Percentiles rank a stretch among this genome's conserved stretches.
Evolutionary conservation across 805 yeast genomes (phyloP).

Genomic region (Huiozyma sinensis): DNA sequence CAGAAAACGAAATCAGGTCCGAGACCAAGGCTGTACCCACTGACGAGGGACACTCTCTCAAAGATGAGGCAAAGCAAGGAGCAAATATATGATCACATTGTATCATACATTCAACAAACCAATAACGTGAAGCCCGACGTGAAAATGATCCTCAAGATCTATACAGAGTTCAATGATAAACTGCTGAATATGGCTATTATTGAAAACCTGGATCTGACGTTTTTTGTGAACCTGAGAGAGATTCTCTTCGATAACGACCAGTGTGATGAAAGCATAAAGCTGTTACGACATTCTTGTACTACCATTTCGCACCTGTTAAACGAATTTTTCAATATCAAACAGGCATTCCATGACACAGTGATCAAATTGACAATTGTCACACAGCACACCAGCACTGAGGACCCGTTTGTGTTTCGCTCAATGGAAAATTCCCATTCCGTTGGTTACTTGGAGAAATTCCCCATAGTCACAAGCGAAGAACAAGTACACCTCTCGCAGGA

Average conservation of each 20-base stretch:
- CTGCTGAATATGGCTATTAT: slow-evolving; percentile 18
- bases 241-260: slow-evolving; percentile 8
- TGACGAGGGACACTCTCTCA: slow-evolving; percentile 14
- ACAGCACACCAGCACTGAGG: slow-evolving; percentile 58
- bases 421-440: slow-evolving; percentile 41
- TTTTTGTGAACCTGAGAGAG: slow-evolving; percentile 20
- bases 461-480: not conserved
- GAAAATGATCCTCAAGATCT: slow-evolving; percentile 19
- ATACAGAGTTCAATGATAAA: slow-evolving; percentile 24
- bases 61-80: slow-evolving; percentile 11
- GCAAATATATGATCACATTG: slow-evolving; percentile 7
- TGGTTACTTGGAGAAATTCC: slow-evolving; percentile 18
- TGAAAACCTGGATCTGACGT: slow-evolving; percentile 24
- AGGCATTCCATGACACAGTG: slow-evolving; percentile 51
- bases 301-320: slow-evolving; percentile 29
- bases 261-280: slow-evolving; percentile 22
- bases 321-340: slow-evolving; percentile 67
- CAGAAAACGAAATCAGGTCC: not conserved
- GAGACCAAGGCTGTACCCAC: slow-evolving; percentile 10
- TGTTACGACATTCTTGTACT: slow-evolving; percentile 21
- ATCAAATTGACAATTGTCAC: slow-evolving; percentile 52
- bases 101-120: slow-evolving; percentile 4
- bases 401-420: slow-evolving; percentile 63
- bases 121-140: slow-evolving; percentile 6
- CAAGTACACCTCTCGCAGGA: not conserved